phyloP scores from a whole-genome alignment of 2,329 filamentous ascomycete genomes.

The Ascochyta rabiei region DNA sequence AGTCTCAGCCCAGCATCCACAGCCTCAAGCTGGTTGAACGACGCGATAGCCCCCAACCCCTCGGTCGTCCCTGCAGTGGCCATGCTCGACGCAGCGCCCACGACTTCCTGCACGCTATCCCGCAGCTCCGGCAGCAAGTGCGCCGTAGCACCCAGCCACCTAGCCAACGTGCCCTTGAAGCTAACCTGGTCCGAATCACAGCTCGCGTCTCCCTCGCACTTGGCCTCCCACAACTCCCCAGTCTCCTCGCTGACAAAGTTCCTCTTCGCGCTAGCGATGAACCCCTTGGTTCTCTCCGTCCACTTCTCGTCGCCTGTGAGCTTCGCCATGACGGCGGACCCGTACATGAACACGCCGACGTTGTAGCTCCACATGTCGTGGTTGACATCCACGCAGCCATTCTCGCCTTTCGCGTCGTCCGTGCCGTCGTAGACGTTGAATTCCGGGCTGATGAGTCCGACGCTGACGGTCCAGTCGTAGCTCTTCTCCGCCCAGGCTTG shows the following conservation, averaged over 20 bases:
- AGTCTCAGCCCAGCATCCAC: constrained; percentile 25
- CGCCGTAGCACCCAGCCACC: constrained; percentile 37
- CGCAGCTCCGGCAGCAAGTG: constrained; percentile 26
- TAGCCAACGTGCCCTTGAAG: constrained; percentile 61
- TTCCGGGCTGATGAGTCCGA: constrained; percentile 56
- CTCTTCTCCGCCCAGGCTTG: constrained; percentile 67
- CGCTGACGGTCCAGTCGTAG: constrained; percentile 60
- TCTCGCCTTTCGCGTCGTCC: constrained; percentile 41
- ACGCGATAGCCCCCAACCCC: constrained; percentile 18
- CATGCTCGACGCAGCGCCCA: constrained; percentile 15
- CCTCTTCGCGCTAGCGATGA: constrained; percentile 36
- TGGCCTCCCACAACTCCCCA: constrained; percentile 58
- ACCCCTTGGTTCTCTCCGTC: constrained; percentile 41
- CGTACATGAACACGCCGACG: constrained; percentile 62
- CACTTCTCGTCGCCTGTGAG: constrained; percentile 28
- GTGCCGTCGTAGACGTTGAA: constrained; percentile 62
- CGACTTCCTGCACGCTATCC: constrained; percentile 19
- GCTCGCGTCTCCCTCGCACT: constrained; percentile 62
- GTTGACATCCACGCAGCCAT: constrained; percentile 51
- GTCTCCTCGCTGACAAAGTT: constrained; percentile 31
- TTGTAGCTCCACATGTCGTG: constrained; percentile 56
- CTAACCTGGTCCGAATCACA: constrained; percentile 72
- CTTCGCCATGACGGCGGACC: constrained; percentile 36
- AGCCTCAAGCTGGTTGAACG: constrained; percentile 26
- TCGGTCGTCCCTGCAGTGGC: constrained; percentile 17